phyloP scores from a whole-genome alignment of 768 basidiomycete species.

The Serendipita sp. region DNA sequence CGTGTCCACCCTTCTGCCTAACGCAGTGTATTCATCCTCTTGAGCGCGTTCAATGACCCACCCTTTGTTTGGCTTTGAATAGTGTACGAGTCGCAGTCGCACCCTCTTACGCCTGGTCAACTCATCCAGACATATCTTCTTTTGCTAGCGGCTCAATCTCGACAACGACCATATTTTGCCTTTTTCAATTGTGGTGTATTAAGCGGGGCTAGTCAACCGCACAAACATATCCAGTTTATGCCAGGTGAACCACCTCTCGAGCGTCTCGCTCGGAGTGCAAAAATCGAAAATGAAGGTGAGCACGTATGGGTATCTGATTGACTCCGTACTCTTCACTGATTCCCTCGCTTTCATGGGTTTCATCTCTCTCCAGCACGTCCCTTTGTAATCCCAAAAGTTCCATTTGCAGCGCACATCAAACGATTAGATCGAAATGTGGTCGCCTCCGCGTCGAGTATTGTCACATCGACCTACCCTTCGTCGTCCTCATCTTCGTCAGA shows the following conservation, averaged over 20 bases:
- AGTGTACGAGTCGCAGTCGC: conserved; percentile 66
- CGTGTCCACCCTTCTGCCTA: conserved; percentile 11
- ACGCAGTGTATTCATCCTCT: not conserved
- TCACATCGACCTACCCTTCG: not conserved
- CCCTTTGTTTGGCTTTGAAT: not conserved
- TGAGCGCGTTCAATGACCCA: not conserved
- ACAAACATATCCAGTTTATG: conserved; percentile 48
- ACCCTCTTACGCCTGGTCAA: conserved; percentile 65
- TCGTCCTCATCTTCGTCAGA: not conserved
- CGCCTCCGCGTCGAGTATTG: not conserved
- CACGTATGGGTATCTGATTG: not conserved
- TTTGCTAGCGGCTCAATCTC: conserved; percentile 47
- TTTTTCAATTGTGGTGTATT: conserved; percentile 86
- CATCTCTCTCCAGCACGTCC: conserved; percentile 38
- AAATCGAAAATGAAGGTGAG: conserved; percentile 39
- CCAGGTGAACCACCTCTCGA: conserved; percentile 59
- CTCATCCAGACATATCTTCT: conserved; percentile 63
- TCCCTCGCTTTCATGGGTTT: not conserved
- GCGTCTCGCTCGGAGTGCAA: conserved; percentile 38
- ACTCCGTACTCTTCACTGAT: not conserved
- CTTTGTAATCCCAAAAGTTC: conserved; percentile 46
- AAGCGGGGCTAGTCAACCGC: conserved; percentile 78
- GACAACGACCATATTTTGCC: conserved; percentile 46
- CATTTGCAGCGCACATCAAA: conserved; percentile 69
- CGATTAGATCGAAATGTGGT: conserved; percentile 24